phyloP scores from a whole-genome alignment of 1,139 yeast species.

The Zygosaccharomyces sapae region DNA sequence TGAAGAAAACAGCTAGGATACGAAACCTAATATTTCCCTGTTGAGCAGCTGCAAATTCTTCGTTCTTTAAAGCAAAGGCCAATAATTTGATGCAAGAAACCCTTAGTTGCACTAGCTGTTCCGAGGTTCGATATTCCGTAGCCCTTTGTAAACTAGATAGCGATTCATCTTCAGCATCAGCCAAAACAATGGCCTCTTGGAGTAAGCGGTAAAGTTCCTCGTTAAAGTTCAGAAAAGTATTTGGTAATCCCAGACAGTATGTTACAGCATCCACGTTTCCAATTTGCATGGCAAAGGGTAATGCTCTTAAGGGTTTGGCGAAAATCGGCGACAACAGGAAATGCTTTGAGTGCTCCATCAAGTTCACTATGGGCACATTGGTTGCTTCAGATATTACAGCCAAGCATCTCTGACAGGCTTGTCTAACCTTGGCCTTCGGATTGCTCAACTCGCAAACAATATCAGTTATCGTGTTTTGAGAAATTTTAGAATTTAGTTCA shows the following conservation, averaged over 20 bases:
- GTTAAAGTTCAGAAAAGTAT: slow-evolving; percentile 77
- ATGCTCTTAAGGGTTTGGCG: slow-evolving; percentile 91
- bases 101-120: slow-evolving; percentile 81
- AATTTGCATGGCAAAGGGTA: slow-evolving; percentile 98
- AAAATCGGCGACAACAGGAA: slow-evolving; percentile 87
- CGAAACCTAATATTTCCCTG: slow-evolving; percentile 80
- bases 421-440: slow-evolving; percentile 76
- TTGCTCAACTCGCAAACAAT: slow-evolving; percentile 90
- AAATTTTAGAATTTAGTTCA: slow-evolving; percentile 58
- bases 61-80: slow-evolving; percentile 77
- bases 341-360: slow-evolving; percentile 78
- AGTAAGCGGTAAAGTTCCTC: slow-evolving; percentile 83
- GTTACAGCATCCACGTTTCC: slow-evolving; percentile 97
- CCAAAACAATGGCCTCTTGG: slow-evolving; percentile 86
- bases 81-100: slow-evolving; percentile 84
- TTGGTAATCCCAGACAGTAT: slow-evolving; percentile 75
- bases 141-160: slow-evolving; percentile 82
- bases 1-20: slow-evolving; percentile 90
- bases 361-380: slow-evolving; percentile 60
- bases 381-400: slow-evolving; percentile 66
- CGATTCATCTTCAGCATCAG: slow-evolving; percentile 97
- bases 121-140: slow-evolving; percentile 81
- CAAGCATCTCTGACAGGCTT: slow-evolving; percentile 73
- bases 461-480: slow-evolving; percentile 79
- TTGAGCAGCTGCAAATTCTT: slow-evolving; percentile 70